These are phyloP conservation scores for Priceomyces medius DNA, from an alignment of 805 yeast species.

Conservation along the genomic window DNA sequence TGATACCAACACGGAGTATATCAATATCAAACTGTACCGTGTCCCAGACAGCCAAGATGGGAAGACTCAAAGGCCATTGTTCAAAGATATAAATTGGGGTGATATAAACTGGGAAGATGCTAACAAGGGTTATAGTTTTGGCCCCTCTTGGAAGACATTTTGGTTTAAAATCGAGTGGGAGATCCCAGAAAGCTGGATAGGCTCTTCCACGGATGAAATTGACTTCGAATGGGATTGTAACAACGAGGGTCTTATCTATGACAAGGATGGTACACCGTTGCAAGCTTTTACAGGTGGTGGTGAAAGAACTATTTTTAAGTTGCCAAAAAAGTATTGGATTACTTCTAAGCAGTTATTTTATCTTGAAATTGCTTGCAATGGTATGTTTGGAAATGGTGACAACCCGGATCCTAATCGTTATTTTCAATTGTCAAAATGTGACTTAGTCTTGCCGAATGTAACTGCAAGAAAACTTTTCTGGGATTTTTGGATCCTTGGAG, in stretches of 20 bases:
- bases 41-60: constrained; percentile 59
- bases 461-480: constrained; percentile 73
- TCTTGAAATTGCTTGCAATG: constrained; percentile 89
- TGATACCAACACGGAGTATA: constrained; percentile 41
- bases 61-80: constrained; percentile 58
- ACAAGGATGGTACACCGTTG: constrained; percentile 60
- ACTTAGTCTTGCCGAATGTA: constrained; percentile 75
- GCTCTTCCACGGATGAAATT: constrained; percentile 47
- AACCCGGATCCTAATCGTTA: constrained; percentile 68
- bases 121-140: constrained; percentile 72
- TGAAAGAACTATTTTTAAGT: constrained; percentile 69
- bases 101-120: constrained; percentile 52
- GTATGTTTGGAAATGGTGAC: constrained; percentile 81
- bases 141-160: constrained; percentile 96
- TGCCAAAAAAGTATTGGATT: constrained; percentile 57
- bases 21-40: constrained; percentile 63
- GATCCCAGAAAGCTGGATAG: constrained; percentile 62
- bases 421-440: constrained; percentile 68
- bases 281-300: constrained; percentile 89
- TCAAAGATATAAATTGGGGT: constrained; percentile 53
- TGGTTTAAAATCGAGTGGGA: constrained; percentile 76
- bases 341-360: constrained; percentile 64
- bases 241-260: constrained; percentile 82
- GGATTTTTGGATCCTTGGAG: constrained; percentile 87
- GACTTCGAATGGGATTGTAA: constrained; percentile 81